Conservation (phyloP, 1,139 yeast genomes). For the Blastobotrys ciferrii region DNA sequence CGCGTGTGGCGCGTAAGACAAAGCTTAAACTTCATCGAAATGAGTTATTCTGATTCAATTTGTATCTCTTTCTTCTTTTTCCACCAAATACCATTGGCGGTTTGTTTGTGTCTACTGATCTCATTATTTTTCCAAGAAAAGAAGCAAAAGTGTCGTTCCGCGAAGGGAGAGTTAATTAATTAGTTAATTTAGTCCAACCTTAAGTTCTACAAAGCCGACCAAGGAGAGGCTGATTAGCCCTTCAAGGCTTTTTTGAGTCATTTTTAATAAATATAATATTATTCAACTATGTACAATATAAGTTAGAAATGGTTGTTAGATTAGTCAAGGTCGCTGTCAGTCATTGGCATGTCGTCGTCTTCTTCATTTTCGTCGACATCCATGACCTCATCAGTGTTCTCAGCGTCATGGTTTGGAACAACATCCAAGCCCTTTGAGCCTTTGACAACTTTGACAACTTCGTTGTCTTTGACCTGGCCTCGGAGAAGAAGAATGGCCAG, state of each 20-base stretch:
- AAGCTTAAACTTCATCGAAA: not conserved
- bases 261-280: slow-evolving; percentile 1
- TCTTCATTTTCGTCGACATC: slow-evolving; percentile 57
- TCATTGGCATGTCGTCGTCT: slow-evolving; percentile 32
- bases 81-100: too few species aligned
- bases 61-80: not conserved
- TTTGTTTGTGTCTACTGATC: too few species aligned
- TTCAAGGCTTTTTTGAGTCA: too few species aligned
- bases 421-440: slow-evolving; percentile 57
- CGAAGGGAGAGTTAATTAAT: too few species aligned
- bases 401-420: slow-evolving; percentile 77
- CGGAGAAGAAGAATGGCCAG: slow-evolving; percentile 84
- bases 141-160: too few species aligned
- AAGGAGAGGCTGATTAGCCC: too few species aligned
- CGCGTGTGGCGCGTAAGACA: not conserved
- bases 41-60: not conserved
- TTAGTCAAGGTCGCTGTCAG: slow-evolving; percentile 17
- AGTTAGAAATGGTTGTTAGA: not conserved
- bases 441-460: slow-evolving; percentile 63
- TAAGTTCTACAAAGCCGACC: too few species aligned
- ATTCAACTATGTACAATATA: not conserved
- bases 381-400: slow-evolving; percentile 51
- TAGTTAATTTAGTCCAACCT: too few species aligned
- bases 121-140: too few species aligned
- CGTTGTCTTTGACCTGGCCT: slow-evolving; percentile 87